Percentiles rank a stretch among this genome's conserved stretches.
Conservation (phyloP, 2,329 filamentous ascomycete species). For the Tolypocladium ovalisporum region DNA sequence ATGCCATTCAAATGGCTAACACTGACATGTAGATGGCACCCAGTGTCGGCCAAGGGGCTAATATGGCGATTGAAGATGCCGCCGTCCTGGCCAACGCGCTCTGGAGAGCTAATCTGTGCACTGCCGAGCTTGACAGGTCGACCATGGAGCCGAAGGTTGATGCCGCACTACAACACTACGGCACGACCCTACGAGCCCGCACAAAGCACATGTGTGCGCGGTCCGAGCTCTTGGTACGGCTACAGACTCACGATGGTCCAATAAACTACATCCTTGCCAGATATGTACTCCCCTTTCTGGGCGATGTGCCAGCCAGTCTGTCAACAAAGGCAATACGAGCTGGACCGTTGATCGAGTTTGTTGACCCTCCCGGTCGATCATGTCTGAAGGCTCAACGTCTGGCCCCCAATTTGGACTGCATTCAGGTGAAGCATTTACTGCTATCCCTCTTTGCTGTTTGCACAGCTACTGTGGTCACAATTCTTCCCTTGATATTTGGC, state of each 20-base stretch:
- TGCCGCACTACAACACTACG: neutral
- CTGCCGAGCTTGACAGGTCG: neutral
- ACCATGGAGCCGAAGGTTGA: neutral
- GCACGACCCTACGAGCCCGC: neutral
- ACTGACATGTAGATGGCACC: neutral
- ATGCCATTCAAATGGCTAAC: neutral
- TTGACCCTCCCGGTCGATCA: neutral
- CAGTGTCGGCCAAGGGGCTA: neutral
- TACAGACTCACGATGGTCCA: neutral
- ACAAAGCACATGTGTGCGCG: neutral
- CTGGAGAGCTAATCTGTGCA: neutral
- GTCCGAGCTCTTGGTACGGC: neutral
- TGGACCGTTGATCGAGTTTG: neutral
- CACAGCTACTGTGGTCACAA: neutral
- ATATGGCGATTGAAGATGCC: neutral
- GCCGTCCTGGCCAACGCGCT: neutral
- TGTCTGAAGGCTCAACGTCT: neutral
- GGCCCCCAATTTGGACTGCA: neutral
- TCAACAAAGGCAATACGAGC: neutral
- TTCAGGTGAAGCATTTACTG: neutral
- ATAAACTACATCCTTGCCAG: neutral
- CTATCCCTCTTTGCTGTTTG: neutral
- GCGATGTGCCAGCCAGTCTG: neutral
- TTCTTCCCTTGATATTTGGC: neutral
- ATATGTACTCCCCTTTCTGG: neutral